Conservation (phyloP, 2,329 filamentous ascomycete genomes). For the Hirsutella rhossiliensis region DNA sequence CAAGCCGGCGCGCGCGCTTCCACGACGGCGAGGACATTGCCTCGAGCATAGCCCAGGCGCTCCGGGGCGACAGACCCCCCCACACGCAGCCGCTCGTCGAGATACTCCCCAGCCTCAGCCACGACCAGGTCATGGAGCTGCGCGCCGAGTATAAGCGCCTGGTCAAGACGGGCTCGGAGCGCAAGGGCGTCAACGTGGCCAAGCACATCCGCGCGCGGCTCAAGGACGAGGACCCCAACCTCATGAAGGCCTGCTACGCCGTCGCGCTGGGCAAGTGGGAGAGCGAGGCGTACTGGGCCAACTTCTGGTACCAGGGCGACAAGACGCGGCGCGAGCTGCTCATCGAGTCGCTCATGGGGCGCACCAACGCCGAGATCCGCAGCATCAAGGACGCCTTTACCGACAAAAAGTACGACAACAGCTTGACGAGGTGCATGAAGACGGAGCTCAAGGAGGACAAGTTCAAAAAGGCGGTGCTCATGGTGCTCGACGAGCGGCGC, state of each 20-base stretch:
- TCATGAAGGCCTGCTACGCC: slow-evolving; percentile 87
- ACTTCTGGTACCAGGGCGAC: slow-evolving; percentile 91
- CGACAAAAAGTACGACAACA: slow-evolving; percentile 84
- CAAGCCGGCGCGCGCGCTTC: slow-evolving; percentile 56
- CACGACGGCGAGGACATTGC: slow-evolving; percentile 78
- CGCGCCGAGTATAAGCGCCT: slow-evolving; percentile 84
- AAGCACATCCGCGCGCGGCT: slow-evolving; percentile 71
- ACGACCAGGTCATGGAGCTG: slow-evolving; percentile 79
- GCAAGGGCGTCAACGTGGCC: slow-evolving; percentile 71
- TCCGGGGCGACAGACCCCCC: slow-evolving; percentile 53
- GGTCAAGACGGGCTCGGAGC: slow-evolving; percentile 63
- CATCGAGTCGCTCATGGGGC: slow-evolving; percentile 86
- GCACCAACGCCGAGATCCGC: slow-evolving; percentile 75
- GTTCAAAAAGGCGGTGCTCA: slow-evolving; percentile 78
- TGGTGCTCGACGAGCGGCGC: slow-evolving; percentile 68
- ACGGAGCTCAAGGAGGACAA: slow-evolving; percentile 92
- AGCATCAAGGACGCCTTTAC: slow-evolving; percentile 80
- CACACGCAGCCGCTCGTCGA: slow-evolving; percentile 65
- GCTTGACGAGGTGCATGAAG: slow-evolving; percentile 73
- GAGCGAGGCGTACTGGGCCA: slow-evolving; percentile 93
- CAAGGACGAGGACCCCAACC: slow-evolving; percentile 60
- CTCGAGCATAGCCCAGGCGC: slow-evolving; percentile 59
- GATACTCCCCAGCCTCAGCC: slow-evolving; percentile 71
- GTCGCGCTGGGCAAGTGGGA: slow-evolving; percentile 86
- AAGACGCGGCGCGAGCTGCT: slow-evolving; percentile 76